Evolutionary conservation across 805 yeast species (phyloP).

Genomic region (Candida sanyiensis): DNA sequence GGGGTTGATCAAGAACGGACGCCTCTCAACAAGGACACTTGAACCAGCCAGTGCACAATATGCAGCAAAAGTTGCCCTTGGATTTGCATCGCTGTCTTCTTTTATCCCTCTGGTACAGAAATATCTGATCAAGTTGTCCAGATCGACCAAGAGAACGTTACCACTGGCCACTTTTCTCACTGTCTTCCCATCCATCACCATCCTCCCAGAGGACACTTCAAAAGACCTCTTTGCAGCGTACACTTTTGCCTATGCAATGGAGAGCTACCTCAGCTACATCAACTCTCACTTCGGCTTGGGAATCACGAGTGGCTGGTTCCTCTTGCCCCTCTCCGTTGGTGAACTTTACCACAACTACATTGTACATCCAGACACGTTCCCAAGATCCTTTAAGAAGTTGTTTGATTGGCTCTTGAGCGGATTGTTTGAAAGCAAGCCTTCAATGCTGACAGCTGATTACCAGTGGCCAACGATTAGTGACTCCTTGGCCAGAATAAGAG

Average conservation of each 20-base stretch:
- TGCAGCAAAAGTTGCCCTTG: slow-evolving; percentile 2
- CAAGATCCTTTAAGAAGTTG: slow-evolving; percentile 6
- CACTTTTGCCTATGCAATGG: slow-evolving; percentile 12
- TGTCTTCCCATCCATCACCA: slow-evolving; percentile 6
- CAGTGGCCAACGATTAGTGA: slow-evolving; percentile 13
- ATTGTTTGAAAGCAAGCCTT: slow-evolving; percentile 15
- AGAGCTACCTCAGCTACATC: slow-evolving; percentile 7
- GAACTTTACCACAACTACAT: slow-evolving; percentile 15
- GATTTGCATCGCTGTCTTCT: slow-evolving; percentile 3
- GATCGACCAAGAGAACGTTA: background rate
- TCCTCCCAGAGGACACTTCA: slow-evolving; percentile 14
- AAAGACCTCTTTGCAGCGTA: slow-evolving; percentile 16
- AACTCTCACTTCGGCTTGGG: background rate
- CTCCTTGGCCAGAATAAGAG: background rate
- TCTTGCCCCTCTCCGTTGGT: slow-evolving; percentile 15
- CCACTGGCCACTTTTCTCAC: background rate
- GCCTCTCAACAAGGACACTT: background rate
- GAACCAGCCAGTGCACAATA: background rate
- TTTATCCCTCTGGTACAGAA: slow-evolving; percentile 7
- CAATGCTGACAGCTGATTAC: background rate
- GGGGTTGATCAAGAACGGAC: slow-evolving; percentile 2
- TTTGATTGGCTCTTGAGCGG: slow-evolving; percentile 11
- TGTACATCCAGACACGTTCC: slow-evolving; percentile 15
- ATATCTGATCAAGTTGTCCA: background rate
- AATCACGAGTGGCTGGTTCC: slow-evolving; percentile 12